Conservation (phyloP, 2,329 filamentous ascomycete species). For the Domatiomyces globalis region DNA sequence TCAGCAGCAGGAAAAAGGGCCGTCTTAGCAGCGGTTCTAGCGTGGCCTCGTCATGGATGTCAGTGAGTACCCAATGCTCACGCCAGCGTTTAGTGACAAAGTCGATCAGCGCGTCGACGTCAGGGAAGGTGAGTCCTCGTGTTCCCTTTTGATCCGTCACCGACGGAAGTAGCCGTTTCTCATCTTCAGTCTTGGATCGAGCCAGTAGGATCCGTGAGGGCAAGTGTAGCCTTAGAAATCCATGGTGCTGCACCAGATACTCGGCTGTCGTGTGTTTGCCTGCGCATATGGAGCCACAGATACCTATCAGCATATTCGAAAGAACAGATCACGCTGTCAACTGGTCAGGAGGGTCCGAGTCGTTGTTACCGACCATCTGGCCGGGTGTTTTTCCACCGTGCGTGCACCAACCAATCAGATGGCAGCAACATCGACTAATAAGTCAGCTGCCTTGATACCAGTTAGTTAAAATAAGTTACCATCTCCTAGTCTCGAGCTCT, state of each 20-base stretch:
- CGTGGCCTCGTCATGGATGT: conserved; percentile 57
- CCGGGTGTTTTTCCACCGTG: too few relatives aligned
- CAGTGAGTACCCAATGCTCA: conserved; percentile 70
- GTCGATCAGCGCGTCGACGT: conserved; percentile 56
- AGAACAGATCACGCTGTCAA: background rate
- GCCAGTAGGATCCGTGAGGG: conserved; percentile 23
- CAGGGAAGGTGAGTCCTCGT: conserved; percentile 21
- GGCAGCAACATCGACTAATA: too few relatives aligned
- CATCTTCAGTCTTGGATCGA: conserved; percentile 3
- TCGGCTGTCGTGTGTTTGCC: conserved; percentile 83
- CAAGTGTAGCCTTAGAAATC: conserved; percentile 61
- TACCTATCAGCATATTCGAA: conserved; percentile 39
- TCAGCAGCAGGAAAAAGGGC: conserved; percentile 86
- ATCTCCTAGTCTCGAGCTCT: too few relatives aligned
- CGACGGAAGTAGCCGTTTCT: conserved; percentile 13
- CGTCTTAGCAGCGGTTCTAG: conserved; percentile 63
- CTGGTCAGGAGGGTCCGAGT: too few relatives aligned
- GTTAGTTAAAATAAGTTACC: too few relatives aligned
- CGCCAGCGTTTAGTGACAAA: conserved; percentile 78
- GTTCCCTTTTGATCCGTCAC: conserved; percentile 17
- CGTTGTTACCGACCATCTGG: too few relatives aligned
- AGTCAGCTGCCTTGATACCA: too few relatives aligned
- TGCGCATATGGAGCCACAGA: conserved; percentile 61
- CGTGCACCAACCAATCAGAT: too few relatives aligned
- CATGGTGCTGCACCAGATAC: conserved; percentile 72